phyloP scores from a whole-genome alignment of 75 land plant species.

The Sequoiadendron giganteum region DNA sequence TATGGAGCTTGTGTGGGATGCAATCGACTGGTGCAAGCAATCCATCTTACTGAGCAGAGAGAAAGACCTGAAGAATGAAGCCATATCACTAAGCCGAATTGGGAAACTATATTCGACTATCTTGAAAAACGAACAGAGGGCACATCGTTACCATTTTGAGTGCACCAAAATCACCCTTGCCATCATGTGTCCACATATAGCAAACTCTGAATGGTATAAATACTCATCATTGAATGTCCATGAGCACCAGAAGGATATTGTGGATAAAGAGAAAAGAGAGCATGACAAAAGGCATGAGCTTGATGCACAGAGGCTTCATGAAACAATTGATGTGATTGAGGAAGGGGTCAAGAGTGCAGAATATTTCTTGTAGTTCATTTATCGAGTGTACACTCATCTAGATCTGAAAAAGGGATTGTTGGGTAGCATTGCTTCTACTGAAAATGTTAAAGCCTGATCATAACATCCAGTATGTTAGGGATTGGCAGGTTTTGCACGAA shows the following conservation, averaged over 20 bases:
- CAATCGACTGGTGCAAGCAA: constrained; percentile 5
- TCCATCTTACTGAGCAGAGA: constrained; percentile 7
- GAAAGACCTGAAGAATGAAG: constrained; percentile 12
- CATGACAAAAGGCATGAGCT: neutral
- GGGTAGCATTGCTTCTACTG: no score
- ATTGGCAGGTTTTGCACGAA: constrained; percentile 14
- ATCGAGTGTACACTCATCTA: neutral
- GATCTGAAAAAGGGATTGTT: no score
- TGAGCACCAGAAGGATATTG: no score
- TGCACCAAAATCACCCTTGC: neutral
- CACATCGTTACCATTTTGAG: constrained; percentile 16
- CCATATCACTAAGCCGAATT: constrained; percentile 9
- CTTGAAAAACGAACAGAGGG: neutral
- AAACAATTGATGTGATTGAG: neutral
- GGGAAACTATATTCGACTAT: constrained; percentile 4
- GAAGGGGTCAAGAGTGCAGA: neutral
- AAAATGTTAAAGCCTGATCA: no score
- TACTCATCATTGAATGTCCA: no score
- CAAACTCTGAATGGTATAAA: no score
- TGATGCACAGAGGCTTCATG: neutral
- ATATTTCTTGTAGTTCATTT: constrained; percentile 6
- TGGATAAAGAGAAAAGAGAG: no score
- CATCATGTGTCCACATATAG: no score
- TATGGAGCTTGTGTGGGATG: constrained; percentile 17
- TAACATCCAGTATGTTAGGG: neutral